Base-by-base conservation (phyloP, 495 filamentous ascomycete species). In the Podospora appendiculata region DNA sequence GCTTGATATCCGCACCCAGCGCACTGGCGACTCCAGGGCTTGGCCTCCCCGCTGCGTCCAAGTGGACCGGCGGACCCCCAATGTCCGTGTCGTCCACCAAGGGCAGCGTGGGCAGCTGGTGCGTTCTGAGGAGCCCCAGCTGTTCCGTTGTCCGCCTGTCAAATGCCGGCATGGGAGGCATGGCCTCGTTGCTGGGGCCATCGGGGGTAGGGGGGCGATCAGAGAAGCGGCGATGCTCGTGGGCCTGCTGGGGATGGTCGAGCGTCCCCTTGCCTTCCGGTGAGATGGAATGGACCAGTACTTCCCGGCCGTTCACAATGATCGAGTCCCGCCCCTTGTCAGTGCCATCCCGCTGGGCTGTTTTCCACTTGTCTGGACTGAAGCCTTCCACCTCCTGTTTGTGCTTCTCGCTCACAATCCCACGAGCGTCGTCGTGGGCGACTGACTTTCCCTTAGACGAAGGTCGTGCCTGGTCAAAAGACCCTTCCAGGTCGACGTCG, bases 31-130 rank as follows among this genome's bases (percentile, higher is more conserved):
- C 50, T 17, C 62, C 62, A 4, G 61, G 53, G 18, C 47, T 61
- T 7, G 57, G 55, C 41, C 66, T 58, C 70, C 74, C 45, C 56
- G 64, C 32, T 51, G 67, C 41, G 58, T 76, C 57, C 49, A 58
- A 61, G 72, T 77, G 69, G 58, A 69, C 55, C 32, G 79, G 72
- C 38, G 86, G 83, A 0, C 87, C 86, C 11, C 84, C 87, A 60
- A 86, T 88, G 63, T 95, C 92, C 3, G 83, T 85, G 56, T 95
- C 91, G 57, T 89, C 87, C 13, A 75, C 74, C 0, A 76, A 58
- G 0, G 87, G 84, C 6, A 90, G 67, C 9, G 80, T 67, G 12
- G 88, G 84, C 13, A 89, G 72, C 55, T 85, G 82, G 41, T 81
- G 83, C n/a, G 80, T 69, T 19, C 76, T 71, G 9, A 79, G 68